A percentile compares a stretch with the other conserved stretches of the same genome.
phyloP scores from a whole-genome alignment of 371 early-diverging fungal species.

The Parasitella parasitica region DNA sequence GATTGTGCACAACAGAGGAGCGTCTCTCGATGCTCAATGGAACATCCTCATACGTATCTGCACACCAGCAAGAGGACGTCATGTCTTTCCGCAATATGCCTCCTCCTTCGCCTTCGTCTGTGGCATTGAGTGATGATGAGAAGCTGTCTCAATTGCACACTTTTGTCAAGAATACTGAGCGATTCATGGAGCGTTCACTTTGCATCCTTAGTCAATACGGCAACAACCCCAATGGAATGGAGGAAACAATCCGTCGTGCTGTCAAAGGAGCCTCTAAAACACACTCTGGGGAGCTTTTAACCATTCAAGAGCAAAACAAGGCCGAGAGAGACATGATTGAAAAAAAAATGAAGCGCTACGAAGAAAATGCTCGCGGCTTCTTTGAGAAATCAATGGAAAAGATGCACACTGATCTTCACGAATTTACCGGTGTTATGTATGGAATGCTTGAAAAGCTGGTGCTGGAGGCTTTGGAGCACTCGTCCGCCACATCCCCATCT shows the following conservation, averaged over 20 bases:
- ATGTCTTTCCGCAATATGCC: not conserved
- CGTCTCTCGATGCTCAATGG: slow-evolving; percentile 11
- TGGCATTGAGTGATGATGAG: slow-evolving; percentile 9
- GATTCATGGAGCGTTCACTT: slow-evolving; percentile 39
- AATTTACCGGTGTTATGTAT: slow-evolving; percentile 48
- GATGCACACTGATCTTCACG: slow-evolving; percentile 44
- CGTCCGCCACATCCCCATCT: not conserved
- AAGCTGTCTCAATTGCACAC: slow-evolving; percentile 27
- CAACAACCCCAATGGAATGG: slow-evolving; percentile 32
- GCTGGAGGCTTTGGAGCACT: slow-evolving; percentile 36
- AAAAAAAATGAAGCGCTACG: slow-evolving; percentile 43
- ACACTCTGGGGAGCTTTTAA: slow-evolving; percentile 26
- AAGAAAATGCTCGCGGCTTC: slow-evolving; percentile 44
- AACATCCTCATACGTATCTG: not conserved
- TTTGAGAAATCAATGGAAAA: slow-evolving; percentile 46
- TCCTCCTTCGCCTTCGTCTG: not conserved
- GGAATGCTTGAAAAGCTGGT: slow-evolving; percentile 48
- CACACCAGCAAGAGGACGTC: not conserved
- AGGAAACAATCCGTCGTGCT: slow-evolving; percentile 45
- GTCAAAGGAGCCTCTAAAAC: slow-evolving; percentile 44
- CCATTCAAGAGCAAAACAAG: slow-evolving; percentile 28
- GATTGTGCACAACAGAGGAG: slow-evolving; percentile 21
- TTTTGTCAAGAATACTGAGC: slow-evolving; percentile 37
- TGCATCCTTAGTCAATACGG: slow-evolving; percentile 36
- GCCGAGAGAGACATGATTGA: slow-evolving; percentile 27